Evolutionary conservation across 2,329 filamentous ascomycete genomes (phyloP), one percentile per base, ranked within the genome.

Genomic region (Xylaria sp.): DNA sequence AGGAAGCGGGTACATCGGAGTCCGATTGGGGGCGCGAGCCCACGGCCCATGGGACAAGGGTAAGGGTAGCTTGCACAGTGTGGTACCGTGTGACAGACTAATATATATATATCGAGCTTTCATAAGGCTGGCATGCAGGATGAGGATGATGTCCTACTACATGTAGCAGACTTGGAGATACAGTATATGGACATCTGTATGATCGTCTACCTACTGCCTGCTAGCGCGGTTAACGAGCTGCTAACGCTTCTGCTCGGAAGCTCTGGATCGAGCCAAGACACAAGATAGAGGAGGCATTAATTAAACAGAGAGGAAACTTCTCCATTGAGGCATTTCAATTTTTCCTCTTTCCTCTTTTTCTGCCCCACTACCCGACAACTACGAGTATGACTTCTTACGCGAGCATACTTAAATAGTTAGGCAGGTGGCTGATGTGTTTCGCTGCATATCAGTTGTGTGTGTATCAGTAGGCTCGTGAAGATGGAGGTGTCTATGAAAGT

Each of bases 121-220:
- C 44, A 38, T 49, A 59, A 56, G 56, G 56, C 56, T 59, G 49
- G 45, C 18, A 47, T 17, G 47, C 11, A 34, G 11, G 29, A n/a
- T n/a, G n/a, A n/a, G n/a, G n/a, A n/a, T n/a, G n/a, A n/a, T n/a
- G n/a, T n/a, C n/a, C n/a, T n/a, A n/a, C n/a, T n/a, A n/a, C n/a
- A n/a, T n/a, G n/a, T n/a, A n/a, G n/a, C n/a, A n/a, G n/a, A n/a
- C n/a, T n/a, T n/a, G n/a, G n/a, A n/a, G n/a, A n/a, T n/a, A n/a
- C n/a, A n/a, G n/a, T n/a, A n/a, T n/a, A n/a, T n/a, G n/a, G n/a
- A n/a, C n/a, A n/a, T n/a, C n/a, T n/a, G n/a, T n/a, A n/a, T n/a
- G n/a, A n/a, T n/a, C n/a, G n/a, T n/a, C n/a, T n/a, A n/a, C n/a
- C n/a, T n/a, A n/a, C n/a, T 34, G 16, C 16, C 29, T 34, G 29